Base-by-base conservation (phyloP, 331 rosid species). In the Pyracantha coccinea region DNA sequence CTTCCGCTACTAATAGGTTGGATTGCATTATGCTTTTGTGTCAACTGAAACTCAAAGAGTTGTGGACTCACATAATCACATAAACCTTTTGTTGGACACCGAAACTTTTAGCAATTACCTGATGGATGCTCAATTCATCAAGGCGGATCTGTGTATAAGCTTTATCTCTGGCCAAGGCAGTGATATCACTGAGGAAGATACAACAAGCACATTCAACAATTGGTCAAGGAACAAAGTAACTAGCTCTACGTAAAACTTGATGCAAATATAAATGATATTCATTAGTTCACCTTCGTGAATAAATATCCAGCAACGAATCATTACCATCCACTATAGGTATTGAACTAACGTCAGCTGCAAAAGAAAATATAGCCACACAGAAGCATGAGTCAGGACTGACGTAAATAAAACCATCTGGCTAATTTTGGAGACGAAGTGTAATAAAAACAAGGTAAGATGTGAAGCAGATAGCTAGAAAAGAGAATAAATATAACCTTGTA, bases 141-240 rank as follows among this genome's bases (percentile, higher is more conserved):
- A 95, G 92, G 74, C 83, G 88, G 66, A 92, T 86, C 57, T 83
- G 97, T 53, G 99, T 80, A 83, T 95, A 95, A 68, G 92, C 91
- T 85, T 84, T 95, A 81, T 89, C 96, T 86, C 84, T 92, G n/a
- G 99, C 99, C 90, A 95, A 89, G 78, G 97, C 93, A 60, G 97
- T 95, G 78, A 95, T 92, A 77, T 95, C 99, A 85, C 99, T 95
- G 85, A 54, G 61, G 81, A 81, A 31, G 80, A 74, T 38, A 54
- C n/a, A 69, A 53, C 13, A 50, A 55, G 53, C 20, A 68, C 58
- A 67, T 57, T 45, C 41, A 23, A 53, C 50, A 60, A 72, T 58
- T 38, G 50, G 77, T 61, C 4, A 60, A 25, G 45, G 69, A 17
- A 24, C 60, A 45, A 35, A 17, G 15, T 4, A 12, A 72, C 7